phyloP scores from a whole-genome alignment of 306 rosid genomes.

The Arachis stenosperma region DNA sequence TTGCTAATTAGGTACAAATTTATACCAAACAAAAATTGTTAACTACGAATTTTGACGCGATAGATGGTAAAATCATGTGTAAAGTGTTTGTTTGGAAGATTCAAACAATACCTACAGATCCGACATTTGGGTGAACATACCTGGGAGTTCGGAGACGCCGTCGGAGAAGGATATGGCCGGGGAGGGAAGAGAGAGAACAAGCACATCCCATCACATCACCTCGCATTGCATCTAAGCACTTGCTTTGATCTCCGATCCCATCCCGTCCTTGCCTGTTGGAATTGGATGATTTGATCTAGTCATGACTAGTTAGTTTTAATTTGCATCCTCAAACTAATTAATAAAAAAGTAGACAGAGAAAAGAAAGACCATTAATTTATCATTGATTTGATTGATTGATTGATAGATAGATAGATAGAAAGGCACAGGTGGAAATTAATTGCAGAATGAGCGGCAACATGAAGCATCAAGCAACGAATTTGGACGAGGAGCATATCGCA shows the following conservation, averaged over 20 bases:
- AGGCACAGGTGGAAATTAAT: background rate
- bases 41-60: no score
- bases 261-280: background rate
- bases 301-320: no score
- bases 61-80: background rate
- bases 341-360: background rate
- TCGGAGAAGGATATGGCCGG: conserved; percentile 29
- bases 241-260: conserved; percentile 6
- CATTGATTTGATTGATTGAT: background rate
- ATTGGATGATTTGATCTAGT: background rate
- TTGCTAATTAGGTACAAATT: no score
- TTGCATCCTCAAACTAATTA: background rate
- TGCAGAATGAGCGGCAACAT: conserved; percentile 46
- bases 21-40: no score
- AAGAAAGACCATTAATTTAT: no score
- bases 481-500: conserved; percentile 83
- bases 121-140: conserved; percentile 38
- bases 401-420: background rate
- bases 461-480: conserved; percentile 42
- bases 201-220: background rate
- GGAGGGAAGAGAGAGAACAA: background rate
- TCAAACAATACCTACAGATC: conserved; percentile 35
- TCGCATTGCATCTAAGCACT: conserved; percentile 1
- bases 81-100: conserved; percentile 8
- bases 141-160: conserved; percentile 39